Evolutionary conservation across 768 basidiomycete genomes (phyloP), one percentile per base, ranked within the genome.

Genomic region (Tulasnella sp.): DNA sequence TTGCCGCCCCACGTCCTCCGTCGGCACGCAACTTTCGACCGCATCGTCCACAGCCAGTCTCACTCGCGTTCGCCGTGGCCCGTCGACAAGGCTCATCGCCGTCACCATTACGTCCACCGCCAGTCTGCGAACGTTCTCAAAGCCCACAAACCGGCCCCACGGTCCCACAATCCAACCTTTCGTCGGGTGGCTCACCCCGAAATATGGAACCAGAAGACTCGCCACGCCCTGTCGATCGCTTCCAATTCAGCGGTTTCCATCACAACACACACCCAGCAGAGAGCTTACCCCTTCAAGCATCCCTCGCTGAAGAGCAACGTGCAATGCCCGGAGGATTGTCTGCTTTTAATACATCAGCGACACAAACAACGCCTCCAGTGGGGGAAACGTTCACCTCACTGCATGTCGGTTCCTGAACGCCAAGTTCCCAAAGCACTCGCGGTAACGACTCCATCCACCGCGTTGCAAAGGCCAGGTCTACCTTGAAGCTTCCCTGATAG

Each of bases 371-470:
- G n/a, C 39, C 15, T 69, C 57, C 39, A 71, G 70, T 32, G 55
- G 29, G 32, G 51, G 32, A 75, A 57, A 32, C 32, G 55, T 86
- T 80, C 73, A 93, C 94, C 88, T 93, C 90, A 0, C 91, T 90
- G 5, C 88, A 84, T 0, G 83, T 80, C 23, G 88, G 82, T 82
- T 93, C 89, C 75, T 84, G 88, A 13, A 83, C 84, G 3, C 92
- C 91, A 13, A 92, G 83, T 83, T 98, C 96, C 96, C 96, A 98
- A 5, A 98, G 85, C 7, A 88, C 87, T 83, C 90, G 91, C 0
- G 96, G 94, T 67, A 98, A 87, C 80, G 92, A 90, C 37, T 87
- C 83, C 23, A 95, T 80, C 95, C 96, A 98, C 29, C 87, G 87
- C 5, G 35, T 48, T 29, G 57, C 55, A 15, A 4, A 72, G 35